Conservation (phyloP, 179 eudicot genomes). For the Silene coronaria region DNA sequence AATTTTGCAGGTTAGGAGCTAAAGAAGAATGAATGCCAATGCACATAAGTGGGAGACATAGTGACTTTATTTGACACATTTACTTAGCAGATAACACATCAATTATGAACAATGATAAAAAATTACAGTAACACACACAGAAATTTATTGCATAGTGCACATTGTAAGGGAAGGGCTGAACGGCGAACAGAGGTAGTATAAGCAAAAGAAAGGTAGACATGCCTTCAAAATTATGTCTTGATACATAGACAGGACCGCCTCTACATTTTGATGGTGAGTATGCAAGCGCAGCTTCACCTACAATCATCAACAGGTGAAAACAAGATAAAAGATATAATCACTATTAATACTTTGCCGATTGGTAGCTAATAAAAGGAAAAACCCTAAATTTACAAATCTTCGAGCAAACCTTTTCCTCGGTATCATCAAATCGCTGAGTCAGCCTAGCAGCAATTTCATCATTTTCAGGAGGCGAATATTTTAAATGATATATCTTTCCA, state of each 20-base stretch:
- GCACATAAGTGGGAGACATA: background rate
- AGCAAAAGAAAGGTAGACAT: constrained; percentile 21
- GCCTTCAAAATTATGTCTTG: constrained; percentile 67
- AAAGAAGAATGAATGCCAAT: background rate
- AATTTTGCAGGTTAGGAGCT: too few species aligned
- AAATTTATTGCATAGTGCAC: background rate
- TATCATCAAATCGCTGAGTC: constrained; percentile 97
- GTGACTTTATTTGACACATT: background rate
- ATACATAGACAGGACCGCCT: constrained; percentile 78
- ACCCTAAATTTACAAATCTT: background rate
- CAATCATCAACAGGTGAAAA: constrained; percentile 11
- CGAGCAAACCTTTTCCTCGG: constrained; percentile 72
- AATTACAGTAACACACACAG: too few species aligned
- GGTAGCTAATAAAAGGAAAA: background rate
- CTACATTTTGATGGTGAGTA: constrained; percentile 89
- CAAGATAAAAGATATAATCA: constrained; percentile 1
- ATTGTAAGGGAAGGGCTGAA: background rate
- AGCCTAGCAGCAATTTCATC: constrained; percentile 92
- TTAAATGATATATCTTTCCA: constrained; percentile 88
- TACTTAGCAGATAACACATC: background rate
- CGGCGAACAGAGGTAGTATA: background rate
- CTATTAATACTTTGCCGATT: background rate
- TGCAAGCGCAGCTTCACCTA: constrained; percentile 92
- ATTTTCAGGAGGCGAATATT: constrained; percentile 89
- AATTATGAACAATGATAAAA: too few species aligned